Conservation (phyloP, 805 yeast genomes). For the Starmerella bacillaris region DNA sequence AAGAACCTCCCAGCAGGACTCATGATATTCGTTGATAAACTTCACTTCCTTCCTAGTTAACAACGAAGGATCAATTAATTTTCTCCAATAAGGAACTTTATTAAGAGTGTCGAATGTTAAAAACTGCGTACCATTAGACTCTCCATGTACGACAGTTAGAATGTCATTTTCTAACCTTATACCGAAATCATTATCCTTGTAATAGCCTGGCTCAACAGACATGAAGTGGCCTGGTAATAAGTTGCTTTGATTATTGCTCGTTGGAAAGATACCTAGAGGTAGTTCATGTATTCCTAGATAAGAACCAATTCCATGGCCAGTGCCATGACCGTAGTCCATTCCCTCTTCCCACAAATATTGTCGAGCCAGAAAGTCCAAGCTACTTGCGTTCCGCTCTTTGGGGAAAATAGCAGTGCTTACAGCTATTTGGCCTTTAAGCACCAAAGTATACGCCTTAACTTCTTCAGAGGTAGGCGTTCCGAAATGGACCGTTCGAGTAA, state of each 20-base stretch:
- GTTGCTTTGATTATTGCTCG: conserved; percentile 33
- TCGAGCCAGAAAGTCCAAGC: conserved; percentile 68
- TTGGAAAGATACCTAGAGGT: conserved; percentile 58
- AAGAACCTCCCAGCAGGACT: conserved; percentile 35
- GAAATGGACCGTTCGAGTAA: conserved; percentile 74
- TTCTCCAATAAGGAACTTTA: conserved; percentile 61
- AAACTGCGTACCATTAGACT: conserved; percentile 40
- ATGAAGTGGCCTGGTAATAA: conserved; percentile 50
- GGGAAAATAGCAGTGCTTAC: conserved; percentile 71
- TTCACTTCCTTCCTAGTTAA: conserved; percentile 42
- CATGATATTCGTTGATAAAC: conserved; percentile 56
- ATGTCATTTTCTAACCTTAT: conserved; percentile 79
- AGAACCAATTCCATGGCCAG: conserved; percentile 93
- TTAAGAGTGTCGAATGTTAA: conserved; percentile 69
- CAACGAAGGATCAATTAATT: conserved; percentile 44
- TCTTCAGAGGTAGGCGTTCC: conserved; percentile 40
- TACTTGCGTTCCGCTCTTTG: conserved; percentile 52
- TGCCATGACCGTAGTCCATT: conserved; percentile 79
- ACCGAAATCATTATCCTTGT: conserved; percentile 79
- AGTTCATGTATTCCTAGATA: conserved; percentile 87
- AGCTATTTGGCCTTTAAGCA: conserved; percentile 79
- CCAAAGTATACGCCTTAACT: conserved; percentile 57
- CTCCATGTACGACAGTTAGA: conserved; percentile 30
- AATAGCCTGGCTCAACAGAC: conserved; percentile 91
- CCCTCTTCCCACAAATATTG: conserved; percentile 71